Percentiles rank a stretch among this genome's conserved stretches.
Conservation (phyloP, 1,284 basidiomycete species). For the Naganishia albida region DNA sequence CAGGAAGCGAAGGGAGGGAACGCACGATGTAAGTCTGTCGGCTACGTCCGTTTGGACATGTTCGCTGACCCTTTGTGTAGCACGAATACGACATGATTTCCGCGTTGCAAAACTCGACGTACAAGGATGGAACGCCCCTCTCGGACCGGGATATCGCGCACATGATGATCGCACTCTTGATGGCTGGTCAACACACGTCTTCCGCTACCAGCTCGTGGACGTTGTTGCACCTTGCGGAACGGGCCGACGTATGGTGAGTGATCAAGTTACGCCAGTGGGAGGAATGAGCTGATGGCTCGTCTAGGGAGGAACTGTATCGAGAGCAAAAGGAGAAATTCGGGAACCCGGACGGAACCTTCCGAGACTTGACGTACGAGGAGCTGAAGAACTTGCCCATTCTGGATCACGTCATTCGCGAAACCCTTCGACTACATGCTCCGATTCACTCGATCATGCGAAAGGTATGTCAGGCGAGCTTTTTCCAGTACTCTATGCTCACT, state of each 20-base stretch:
- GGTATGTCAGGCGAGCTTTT: constrained; percentile 5
- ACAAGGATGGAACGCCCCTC: constrained; percentile 78
- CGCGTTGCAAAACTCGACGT: constrained; percentile 79
- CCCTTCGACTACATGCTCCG: constrained; percentile 75
- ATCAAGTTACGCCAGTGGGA: not conserved
- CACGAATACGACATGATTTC: constrained; percentile 90
- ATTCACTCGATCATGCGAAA: constrained; percentile 80
- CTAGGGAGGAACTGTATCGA: constrained; percentile 68
- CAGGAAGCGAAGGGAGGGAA: constrained; percentile 66
- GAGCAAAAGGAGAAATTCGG: constrained; percentile 87
- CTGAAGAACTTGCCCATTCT: constrained; percentile 79
- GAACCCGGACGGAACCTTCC: constrained; percentile 75
- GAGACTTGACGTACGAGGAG: constrained; percentile 82
- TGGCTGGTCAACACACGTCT: constrained; percentile 98
- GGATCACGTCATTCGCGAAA: constrained; percentile 89
- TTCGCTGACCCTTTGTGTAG: constrained; percentile 44
- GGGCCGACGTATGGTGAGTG: constrained; percentile 74
- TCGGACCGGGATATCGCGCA: constrained; percentile 92
- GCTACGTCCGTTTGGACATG: not conserved
- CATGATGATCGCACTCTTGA: constrained; percentile 91
- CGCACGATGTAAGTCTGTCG: constrained; percentile 53
- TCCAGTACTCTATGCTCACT: not conserved
- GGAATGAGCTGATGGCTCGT: not conserved
- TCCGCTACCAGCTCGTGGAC: constrained; percentile 90
- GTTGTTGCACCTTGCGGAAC: constrained; percentile 84